A percentile compares a stretch with the other conserved stretches of the same genome.
These are phyloP conservation scores for Hypoxylon sp. DNA, from an alignment of 2,329 filamentous ascomycete genomes.

Conservation along the genomic window DNA sequence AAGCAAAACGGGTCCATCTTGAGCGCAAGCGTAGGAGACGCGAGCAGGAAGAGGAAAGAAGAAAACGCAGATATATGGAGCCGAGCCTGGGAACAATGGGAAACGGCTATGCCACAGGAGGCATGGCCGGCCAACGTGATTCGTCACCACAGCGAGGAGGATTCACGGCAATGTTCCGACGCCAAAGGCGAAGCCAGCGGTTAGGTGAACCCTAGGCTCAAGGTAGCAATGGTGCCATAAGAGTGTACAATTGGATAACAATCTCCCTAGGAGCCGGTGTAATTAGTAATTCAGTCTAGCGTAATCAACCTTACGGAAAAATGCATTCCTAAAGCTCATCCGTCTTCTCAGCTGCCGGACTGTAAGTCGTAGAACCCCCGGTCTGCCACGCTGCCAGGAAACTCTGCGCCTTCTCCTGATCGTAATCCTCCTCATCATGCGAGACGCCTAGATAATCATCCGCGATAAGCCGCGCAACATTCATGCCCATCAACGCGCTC, in stretches of 20 bases:
- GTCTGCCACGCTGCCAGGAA: conserved; percentile 14
- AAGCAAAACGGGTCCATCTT: background rate
- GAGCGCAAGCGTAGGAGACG: background rate
- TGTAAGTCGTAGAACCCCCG: conserved; percentile 3
- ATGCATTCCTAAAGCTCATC: conserved; percentile 23
- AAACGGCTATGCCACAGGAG: background rate
- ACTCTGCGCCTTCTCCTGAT: conserved; percentile 8
- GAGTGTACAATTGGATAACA: too few species aligned
- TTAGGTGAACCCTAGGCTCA: too few species aligned
- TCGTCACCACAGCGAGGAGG: too few species aligned
- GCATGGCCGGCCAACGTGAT: too few species aligned
- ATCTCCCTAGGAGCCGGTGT: too few species aligned
- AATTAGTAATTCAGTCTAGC: too few species aligned
- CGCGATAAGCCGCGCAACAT: conserved; percentile 76
- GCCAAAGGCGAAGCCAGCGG: too few species aligned
- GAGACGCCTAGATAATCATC: conserved; percentile 58
- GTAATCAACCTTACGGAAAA: too few species aligned
- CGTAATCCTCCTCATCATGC: conserved; percentile 10
- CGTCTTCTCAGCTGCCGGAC: conserved; percentile 1
- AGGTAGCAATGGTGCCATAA: too few species aligned
- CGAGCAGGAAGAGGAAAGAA: background rate
- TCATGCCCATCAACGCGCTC: conserved; percentile 88
- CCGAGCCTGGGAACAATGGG: too few species aligned
- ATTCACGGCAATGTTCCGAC: too few species aligned
- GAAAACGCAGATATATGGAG: too few species aligned